Percentiles rank a stretch among this genome's conserved stretches.
Evolutionary conservation across 2,329 filamentous ascomycete genomes (phyloP).

Genomic region (Daldinia eschscholtzii): DNA sequence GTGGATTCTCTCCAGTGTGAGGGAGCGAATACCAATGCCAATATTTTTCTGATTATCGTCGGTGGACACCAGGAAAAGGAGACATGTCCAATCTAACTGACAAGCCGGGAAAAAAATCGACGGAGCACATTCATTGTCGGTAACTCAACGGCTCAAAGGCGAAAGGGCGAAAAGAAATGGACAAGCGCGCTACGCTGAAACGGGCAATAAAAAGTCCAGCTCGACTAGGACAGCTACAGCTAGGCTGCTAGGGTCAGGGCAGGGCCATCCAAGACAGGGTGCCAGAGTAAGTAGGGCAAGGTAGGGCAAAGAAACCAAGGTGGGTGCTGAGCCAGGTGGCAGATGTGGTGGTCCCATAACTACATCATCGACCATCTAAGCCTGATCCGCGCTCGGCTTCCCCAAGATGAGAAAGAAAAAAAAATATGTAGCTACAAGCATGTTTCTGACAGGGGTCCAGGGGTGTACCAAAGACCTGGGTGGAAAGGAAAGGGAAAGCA

Average conservation of each 20-base stretch:
- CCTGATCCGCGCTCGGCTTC: conserved; percentile 46
- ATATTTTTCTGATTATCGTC: conserved; percentile 22
- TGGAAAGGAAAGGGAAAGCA: conserved; percentile 24
- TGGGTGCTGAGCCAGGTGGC: conserved; percentile 43
- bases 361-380: conserved; percentile 48
- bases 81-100: conserved; percentile 21
- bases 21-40: conserved; percentile 16
- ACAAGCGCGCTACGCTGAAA: conserved; percentile 22
- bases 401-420: conserved; percentile 45
- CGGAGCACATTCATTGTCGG: conserved; percentile 21
- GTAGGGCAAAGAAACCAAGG: conserved; percentile 20
- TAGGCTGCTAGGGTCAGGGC: conserved; percentile 41
- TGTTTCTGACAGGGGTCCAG: conserved; percentile 27
- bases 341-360: conserved; percentile 46
- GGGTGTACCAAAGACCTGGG: conserved; percentile 45
- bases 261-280: conserved; percentile 34
- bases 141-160: conserved; percentile 26
- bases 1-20: conserved; percentile 35
- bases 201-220: conserved; percentile 37
- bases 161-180: conserved; percentile 23
- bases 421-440: conserved; percentile 30
- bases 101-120: conserved; percentile 28
- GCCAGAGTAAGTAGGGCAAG: conserved; percentile 26
- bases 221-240: conserved; percentile 39
- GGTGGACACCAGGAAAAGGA: conserved; percentile 33